phyloP scores from a whole-genome alignment of 306 rosid species.

The Prunus mongolica region DNA sequence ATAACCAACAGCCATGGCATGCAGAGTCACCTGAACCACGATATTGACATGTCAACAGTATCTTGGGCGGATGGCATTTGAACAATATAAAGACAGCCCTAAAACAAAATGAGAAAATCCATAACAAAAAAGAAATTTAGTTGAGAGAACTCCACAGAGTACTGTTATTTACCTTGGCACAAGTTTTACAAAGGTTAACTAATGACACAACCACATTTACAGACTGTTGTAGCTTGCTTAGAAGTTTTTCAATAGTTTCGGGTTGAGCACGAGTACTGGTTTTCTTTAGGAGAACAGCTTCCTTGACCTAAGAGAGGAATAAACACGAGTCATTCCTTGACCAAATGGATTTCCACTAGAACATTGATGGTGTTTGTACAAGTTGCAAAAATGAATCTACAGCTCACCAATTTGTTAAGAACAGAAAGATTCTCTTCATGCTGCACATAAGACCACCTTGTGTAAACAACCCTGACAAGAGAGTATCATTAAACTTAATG shows the following conservation, averaged over 20 bases:
- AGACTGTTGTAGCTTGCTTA: slow-evolving; percentile 26
- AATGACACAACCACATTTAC: slow-evolving; percentile 43
- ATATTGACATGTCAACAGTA: slow-evolving; percentile 9
- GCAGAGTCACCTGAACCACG: slow-evolving; percentile 32
- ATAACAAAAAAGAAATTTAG: neutral
- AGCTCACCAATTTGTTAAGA: slow-evolving; percentile 36
- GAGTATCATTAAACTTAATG: neutral
- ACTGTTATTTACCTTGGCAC: slow-evolving; percentile 27
- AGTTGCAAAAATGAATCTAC: slow-evolving; percentile 6
- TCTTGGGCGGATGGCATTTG: neutral
- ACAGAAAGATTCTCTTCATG: slow-evolving; percentile 37
- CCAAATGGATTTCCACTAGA: neutral
- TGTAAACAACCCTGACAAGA: slow-evolving; percentile 19
- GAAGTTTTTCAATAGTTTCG: slow-evolving; percentile 18
- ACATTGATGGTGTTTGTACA: neutral
- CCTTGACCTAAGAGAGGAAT: slow-evolving; percentile 25
- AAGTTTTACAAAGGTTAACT: slow-evolving; percentile 34
- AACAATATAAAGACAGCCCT: neutral
- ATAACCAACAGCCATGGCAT: slow-evolving; percentile 41
- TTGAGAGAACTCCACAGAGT: neutral
- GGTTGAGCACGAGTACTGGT: slow-evolving; percentile 18
- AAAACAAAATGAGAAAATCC: neutral
- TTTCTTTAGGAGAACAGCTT: slow-evolving; percentile 20
- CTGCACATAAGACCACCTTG: slow-evolving; percentile 27
- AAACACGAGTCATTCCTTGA: neutral